phyloP scores from a whole-genome alignment of 1,284 basidiomycete genomes.

The Cerrena zonata region DNA sequence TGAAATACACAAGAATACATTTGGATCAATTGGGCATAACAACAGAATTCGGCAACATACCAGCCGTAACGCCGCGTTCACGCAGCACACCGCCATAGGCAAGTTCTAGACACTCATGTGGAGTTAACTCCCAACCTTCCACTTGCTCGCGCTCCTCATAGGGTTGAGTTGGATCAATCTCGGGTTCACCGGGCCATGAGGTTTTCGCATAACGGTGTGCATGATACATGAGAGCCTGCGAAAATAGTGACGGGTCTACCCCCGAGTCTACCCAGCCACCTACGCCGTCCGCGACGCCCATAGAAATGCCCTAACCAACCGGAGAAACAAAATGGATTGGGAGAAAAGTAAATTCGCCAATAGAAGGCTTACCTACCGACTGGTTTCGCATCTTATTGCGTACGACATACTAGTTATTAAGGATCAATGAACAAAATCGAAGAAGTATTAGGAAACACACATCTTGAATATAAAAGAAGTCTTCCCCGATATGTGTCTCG shows the following conservation, averaged over 20 bases:
- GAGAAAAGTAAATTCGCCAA: slow-evolving; percentile 11
- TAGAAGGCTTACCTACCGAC: slow-evolving; percentile 53
- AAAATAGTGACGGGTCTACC: slow-evolving; percentile 76
- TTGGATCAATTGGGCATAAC: neutral
- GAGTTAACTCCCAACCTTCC: slow-evolving; percentile 68
- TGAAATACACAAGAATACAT: slow-evolving; percentile 23
- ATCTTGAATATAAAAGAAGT: slow-evolving; percentile 75
- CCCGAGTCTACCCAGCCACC: slow-evolving; percentile 73
- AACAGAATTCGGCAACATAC: slow-evolving; percentile 35
- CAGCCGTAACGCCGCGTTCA: slow-evolving; percentile 68
- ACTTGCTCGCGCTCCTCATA: slow-evolving; percentile 42
- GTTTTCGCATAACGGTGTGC: slow-evolving; percentile 62
- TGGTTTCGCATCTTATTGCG: slow-evolving; percentile 59
- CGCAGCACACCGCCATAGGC: slow-evolving; percentile 69
- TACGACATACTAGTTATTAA: neutral
- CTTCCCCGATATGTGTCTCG: slow-evolving; percentile 60
- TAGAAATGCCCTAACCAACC: slow-evolving; percentile 63
- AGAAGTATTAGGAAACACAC: slow-evolving; percentile 35
- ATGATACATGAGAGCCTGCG: slow-evolving; percentile 66
- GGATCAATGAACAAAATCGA: neutral
- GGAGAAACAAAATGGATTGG: slow-evolving; percentile 13
- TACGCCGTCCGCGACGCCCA: slow-evolving; percentile 69
- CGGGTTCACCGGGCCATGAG: slow-evolving; percentile 69
- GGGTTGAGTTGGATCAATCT: slow-evolving; percentile 47
- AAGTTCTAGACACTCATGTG: slow-evolving; percentile 63